These are phyloP conservation scores for Aspergillus nanangensis DNA, from an alignment of 495 filamentous ascomycete genomes.

Conservation along the genomic window DNA sequence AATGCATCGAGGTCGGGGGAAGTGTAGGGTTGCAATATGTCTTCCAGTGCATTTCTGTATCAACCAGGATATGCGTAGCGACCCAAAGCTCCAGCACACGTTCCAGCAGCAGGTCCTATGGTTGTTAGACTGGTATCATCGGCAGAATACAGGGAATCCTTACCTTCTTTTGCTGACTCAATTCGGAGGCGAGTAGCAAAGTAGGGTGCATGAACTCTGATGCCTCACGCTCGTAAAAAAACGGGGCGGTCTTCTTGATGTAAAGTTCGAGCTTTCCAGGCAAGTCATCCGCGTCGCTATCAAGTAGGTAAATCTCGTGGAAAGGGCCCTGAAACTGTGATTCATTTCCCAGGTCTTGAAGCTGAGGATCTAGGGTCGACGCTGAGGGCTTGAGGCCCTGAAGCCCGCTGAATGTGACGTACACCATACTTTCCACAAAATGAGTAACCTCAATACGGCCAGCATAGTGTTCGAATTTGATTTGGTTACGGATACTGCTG, in stretches of 20 bases:
- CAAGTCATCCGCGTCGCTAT: constrained; percentile 65
- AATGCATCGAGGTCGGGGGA: constrained; percentile 37
- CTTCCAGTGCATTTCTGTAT: constrained; percentile 63
- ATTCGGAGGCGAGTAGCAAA: constrained; percentile 51
- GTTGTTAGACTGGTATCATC: constrained; percentile 2
- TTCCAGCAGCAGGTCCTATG: constrained; percentile 56
- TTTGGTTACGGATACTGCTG: constrained; percentile 51
- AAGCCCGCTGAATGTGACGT: constrained; percentile 46
- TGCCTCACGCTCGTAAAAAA: constrained; percentile 59
- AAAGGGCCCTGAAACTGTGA: constrained; percentile 35
- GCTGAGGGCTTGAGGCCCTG: constrained; percentile 42
- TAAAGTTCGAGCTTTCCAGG: constrained; percentile 64
- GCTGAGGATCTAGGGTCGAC: constrained; percentile 48
- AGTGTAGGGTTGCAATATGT: constrained; percentile 50
- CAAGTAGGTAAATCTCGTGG: constrained; percentile 52
- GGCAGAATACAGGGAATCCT: not conserved
- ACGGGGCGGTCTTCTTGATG: constrained; percentile 57
- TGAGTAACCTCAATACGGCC: constrained; percentile 67
- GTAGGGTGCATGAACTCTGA: constrained; percentile 68
- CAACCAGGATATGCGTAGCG: constrained; percentile 66
- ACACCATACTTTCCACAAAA: constrained; percentile 53
- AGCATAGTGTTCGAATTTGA: constrained; percentile 53
- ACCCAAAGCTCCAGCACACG: constrained; percentile 73
- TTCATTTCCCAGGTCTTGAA: constrained; percentile 46
- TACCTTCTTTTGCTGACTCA: constrained; percentile 52